Base-by-base conservation (phyloP, 2,329 filamentous ascomycete species). In the Chaetomiaceae sp. region DNA sequence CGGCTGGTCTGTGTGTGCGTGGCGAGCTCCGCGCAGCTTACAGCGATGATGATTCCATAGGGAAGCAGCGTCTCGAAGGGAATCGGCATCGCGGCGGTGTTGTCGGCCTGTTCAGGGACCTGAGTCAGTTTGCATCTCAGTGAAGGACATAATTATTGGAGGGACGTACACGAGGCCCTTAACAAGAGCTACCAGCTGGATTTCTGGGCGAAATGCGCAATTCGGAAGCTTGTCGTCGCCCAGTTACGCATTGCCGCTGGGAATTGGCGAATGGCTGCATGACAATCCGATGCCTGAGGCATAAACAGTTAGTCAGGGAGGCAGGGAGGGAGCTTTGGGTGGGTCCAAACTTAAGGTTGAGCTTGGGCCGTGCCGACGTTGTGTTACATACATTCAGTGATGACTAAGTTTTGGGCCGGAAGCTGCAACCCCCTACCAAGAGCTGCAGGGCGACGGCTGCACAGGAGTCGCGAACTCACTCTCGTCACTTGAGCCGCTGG, bases 11-110 rank as follows among this genome's bases (percentile, higher is more conserved):
- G 30, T n/a, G 19, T 41, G 12, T 12, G 35, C 20, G 29, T 15
- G 32, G 27, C 24, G 45, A 37, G 33, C 36, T 48, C 30, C 42
- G 12, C 7, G 46, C 40, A 53, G 50, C 76, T 65, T 73, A 83
- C 79, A 60, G 66, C 71, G 58, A 78, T 64, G 64, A 83, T 77
- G 71, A 83, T 81, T 65, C 68, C 79, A 65, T 82, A 83, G 35
- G 79, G 79, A 65, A 83, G 70, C 55, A 83, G 61, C 40, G 78
- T 68, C 66, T 83, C 79, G 67, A 82, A 83, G 38, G 79, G 79
- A 54, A 83, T 67, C 49, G 76, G 75, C 79, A 83, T 83, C 43
- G 60, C 65, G 65, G 52, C 52, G 50, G 54, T 54, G 45, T 53
- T 38, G 26, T 50, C 47, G 45, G 47, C 47, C 54, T 50, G 32